Base-by-base conservation (phyloP, 192 early-diverging fungal species). In the Rhizophagus sp. region DNA sequence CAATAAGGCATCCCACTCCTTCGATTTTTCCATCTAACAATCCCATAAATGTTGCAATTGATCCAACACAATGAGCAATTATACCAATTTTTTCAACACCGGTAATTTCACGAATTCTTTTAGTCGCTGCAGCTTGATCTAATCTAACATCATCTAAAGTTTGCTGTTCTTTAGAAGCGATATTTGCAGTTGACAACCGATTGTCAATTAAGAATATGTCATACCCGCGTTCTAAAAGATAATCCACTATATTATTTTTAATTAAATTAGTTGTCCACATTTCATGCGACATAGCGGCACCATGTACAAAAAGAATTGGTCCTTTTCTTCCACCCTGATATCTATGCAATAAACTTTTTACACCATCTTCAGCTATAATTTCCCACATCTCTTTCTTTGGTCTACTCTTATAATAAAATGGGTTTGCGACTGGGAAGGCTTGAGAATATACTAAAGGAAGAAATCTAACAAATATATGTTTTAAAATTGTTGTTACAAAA, bases 261-360 rank as follows among this genome's bases (percentile, higher is more conserved):
- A 82, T 66, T 71, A 87, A 78, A 25, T 73, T 71, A 33, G 86
- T 87, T n/a, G 86, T 13, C 39, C 81, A 85, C 52, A 87, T 83
- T 49, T 80, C 79, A 12, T 82, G 80, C 22, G 84, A 82, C 57
- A 83, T 79, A 1, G 84, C 68, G 24, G 82, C 81, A 36, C 86
- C 86, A 30, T 84, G 86, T 83, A 87, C 84, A 78, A 87, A 73
- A 36, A 87, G 82, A 39, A 87, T 79, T 33, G 86, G 86, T 7
- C 84, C 67, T 61, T 71, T 49, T 68, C 50, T 50, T 30, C 72
- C 82, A 19, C 85, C 85, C 33, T 78, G 74, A 73, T 82, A 87
- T 33, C 86, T 78, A 33, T 82, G 81, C 65, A 84, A 62, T 36
- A 70, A 76, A 25, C 81, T 74, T 19, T 82, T 78, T 52, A 84